These are phyloP conservation scores for Candida silvicultrix DNA, from an alignment of 805 yeast species.

Conservation along the genomic window DNA sequence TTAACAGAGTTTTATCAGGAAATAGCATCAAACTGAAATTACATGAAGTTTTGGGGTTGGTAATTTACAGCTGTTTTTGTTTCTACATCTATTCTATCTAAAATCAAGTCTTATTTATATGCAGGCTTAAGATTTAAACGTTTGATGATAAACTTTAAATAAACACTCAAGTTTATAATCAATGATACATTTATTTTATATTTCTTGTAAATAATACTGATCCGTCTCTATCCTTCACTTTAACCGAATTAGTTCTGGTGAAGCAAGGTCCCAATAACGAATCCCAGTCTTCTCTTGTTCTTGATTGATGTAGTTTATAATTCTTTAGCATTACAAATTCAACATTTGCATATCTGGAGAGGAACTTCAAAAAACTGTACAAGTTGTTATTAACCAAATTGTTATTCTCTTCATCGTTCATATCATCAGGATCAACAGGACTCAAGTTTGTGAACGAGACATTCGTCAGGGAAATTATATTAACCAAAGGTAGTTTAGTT, in stretches of 20 bases:
- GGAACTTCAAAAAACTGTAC: conserved; percentile 25
- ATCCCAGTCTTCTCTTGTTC: conserved; percentile 34
- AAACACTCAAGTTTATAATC: too few species aligned
- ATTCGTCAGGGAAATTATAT: conserved; percentile 13
- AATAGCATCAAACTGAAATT: neutral
- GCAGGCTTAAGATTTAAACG: too few species aligned
- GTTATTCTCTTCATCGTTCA: conserved; percentile 20
- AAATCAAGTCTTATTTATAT: too few species aligned
- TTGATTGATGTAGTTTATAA: conserved; percentile 30
- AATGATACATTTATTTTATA: neutral
- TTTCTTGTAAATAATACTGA: conserved; percentile 33
- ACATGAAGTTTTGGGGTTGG: neutral
- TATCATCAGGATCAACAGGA: conserved; percentile 20
- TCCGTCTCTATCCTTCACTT: conserved; percentile 32
- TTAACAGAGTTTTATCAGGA: neutral
- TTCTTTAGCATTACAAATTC: conserved; percentile 30
- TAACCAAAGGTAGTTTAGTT: conserved; percentile 13
- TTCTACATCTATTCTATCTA: neutral
- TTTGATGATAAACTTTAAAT: too few species aligned
- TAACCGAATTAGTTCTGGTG: conserved; percentile 25
- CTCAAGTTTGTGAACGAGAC: conserved; percentile 20
- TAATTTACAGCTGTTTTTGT: neutral
- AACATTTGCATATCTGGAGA: conserved; percentile 27
- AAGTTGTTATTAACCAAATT: conserved; percentile 31
- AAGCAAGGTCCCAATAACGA: conserved; percentile 27